Conservation (phyloP, 805 yeast species). For the Teunomyces pallodes region DNA sequence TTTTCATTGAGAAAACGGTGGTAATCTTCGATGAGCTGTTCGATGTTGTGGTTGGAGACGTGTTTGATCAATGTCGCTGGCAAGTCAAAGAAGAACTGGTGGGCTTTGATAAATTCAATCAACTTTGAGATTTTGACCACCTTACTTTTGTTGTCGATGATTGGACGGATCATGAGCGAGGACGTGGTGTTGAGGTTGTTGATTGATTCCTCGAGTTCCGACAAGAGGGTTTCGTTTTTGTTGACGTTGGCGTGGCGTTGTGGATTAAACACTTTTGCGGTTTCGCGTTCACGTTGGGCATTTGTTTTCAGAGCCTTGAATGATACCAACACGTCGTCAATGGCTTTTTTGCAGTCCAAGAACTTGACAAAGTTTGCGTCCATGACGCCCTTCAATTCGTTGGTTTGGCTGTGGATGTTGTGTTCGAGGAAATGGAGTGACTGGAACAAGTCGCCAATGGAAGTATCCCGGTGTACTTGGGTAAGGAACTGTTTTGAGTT, state of each 20-base stretch:
- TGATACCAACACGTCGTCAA: conserved; percentile 35
- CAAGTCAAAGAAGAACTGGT: conserved; percentile 36
- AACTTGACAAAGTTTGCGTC: conserved; percentile 36
- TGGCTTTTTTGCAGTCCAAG: conserved; percentile 34
- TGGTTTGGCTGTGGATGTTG: conserved; percentile 33
- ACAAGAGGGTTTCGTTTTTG: conserved; percentile 22
- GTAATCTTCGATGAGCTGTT: conserved; percentile 34
- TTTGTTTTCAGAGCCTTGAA: conserved; percentile 34
- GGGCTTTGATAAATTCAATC: conserved; percentile 32
- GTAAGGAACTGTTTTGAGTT: conserved; percentile 35
- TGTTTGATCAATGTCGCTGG: conserved; percentile 30
- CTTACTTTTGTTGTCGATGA: conserved; percentile 35
- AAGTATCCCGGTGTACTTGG: conserved; percentile 34
- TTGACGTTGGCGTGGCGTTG: conserved; percentile 13
- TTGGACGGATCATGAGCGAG: conserved; percentile 39
- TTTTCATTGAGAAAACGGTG: conserved; percentile 27
- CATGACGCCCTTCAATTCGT: conserved; percentile 34
- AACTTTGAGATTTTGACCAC: conserved; percentile 32
- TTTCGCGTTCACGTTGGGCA: conserved; percentile 35
- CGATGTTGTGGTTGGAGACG: conserved; percentile 31
- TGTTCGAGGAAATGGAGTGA: conserved; percentile 31
- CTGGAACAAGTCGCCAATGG: conserved; percentile 31
- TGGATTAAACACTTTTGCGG: conserved; percentile 38
- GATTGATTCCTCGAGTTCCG: conserved; percentile 38
- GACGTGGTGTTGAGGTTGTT: conserved; percentile 38